These are phyloP conservation scores for Geotrichum aggregatum DNA, from an alignment of 1,139 yeast genomes.

Conservation along the genomic window DNA sequence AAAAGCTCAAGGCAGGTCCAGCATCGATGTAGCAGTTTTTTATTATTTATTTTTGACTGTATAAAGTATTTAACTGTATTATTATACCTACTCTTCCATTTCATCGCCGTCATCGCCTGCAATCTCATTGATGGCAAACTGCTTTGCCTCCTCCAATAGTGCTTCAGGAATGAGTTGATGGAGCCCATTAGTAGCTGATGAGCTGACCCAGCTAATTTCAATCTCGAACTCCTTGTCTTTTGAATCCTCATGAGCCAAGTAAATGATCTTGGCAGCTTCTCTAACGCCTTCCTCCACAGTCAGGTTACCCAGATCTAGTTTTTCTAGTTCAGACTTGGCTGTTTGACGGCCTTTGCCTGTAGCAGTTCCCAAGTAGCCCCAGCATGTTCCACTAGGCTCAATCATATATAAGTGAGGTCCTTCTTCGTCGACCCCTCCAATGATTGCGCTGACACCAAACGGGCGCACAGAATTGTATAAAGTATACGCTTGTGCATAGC, in stretches of 20 bases:
- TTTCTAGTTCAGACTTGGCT: slow-evolving; percentile 93
- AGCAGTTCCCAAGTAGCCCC: slow-evolving; percentile 98
- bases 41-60: too few relatives aligned
- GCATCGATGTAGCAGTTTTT: neutral
- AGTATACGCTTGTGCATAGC: slow-evolving; percentile 92
- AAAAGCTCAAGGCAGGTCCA: neutral
- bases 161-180: slow-evolving; percentile 79
- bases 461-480: slow-evolving; percentile 96
- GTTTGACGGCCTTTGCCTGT: slow-evolving; percentile 97
- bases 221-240: slow-evolving; percentile 96
- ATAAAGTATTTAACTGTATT: too few relatives aligned
- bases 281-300: slow-evolving; percentile 79
- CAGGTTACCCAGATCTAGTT: slow-evolving; percentile 67
- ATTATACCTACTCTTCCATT: neutral
- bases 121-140: slow-evolving; percentile 73
- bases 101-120: slow-evolving; percentile 52
- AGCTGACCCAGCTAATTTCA: slow-evolving; percentile 85
- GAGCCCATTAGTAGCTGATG: slow-evolving; percentile 69
- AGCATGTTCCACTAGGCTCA: slow-evolving; percentile 93
- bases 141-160: slow-evolving; percentile 73
- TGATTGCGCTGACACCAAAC: slow-evolving; percentile 88
- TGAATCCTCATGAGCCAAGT: slow-evolving; percentile 93
- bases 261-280: slow-evolving; percentile 89
- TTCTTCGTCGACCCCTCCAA: slow-evolving; percentile 84
- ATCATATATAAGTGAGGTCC: slow-evolving; percentile 94